These are phyloP conservation scores for Polyporus tsugae DNA, from an alignment of 1,284 basidiomycete genomes.

Conservation along the genomic window DNA sequence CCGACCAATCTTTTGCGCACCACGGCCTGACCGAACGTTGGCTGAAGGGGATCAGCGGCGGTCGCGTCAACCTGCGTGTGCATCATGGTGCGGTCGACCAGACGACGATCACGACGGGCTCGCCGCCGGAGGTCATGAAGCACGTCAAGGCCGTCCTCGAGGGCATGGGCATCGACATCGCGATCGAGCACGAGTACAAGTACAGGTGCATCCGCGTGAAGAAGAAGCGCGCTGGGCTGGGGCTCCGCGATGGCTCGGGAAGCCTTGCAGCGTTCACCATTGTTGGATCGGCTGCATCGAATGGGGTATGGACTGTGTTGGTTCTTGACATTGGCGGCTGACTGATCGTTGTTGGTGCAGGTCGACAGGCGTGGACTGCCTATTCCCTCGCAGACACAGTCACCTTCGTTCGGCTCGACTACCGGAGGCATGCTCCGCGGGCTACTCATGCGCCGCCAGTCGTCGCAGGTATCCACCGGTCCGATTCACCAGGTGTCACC, in stretches of 20 bases:
- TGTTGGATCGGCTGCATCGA: constrained; percentile 80
- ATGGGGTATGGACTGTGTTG: constrained; percentile 65
- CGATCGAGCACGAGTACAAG: constrained; percentile 89
- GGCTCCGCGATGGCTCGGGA: constrained; percentile 49
- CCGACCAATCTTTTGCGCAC: constrained; percentile 53
- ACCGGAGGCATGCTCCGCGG: constrained; percentile 85
- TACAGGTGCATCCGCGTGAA: constrained; percentile 83
- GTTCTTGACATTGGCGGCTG: background rate
- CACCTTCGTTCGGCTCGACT: constrained; percentile 51
- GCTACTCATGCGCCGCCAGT: constrained; percentile 86
- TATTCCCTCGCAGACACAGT: constrained; percentile 70
- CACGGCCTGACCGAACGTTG: constrained; percentile 53
- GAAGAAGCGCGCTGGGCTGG: constrained; percentile 63
- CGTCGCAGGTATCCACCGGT: constrained; percentile 73
- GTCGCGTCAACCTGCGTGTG: constrained; percentile 74
- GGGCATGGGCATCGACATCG: constrained; percentile 92
- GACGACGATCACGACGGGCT: constrained; percentile 86
- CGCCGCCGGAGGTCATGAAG: constrained; percentile 88
- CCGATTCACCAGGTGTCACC: constrained; percentile 32
- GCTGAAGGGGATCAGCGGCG: constrained; percentile 42
- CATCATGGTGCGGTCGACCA: constrained; percentile 96
- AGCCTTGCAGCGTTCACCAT: constrained; percentile 79
- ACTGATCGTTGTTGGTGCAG: constrained; percentile 45
- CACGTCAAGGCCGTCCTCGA: constrained; percentile 84
- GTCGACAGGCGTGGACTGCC: constrained; percentile 87